Evolutionary conservation across 2,329 filamentous ascomycete genomes (phyloP), one percentile per base, ranked within the genome.

Genomic region (Coccinonectria pachysandricola): DNA sequence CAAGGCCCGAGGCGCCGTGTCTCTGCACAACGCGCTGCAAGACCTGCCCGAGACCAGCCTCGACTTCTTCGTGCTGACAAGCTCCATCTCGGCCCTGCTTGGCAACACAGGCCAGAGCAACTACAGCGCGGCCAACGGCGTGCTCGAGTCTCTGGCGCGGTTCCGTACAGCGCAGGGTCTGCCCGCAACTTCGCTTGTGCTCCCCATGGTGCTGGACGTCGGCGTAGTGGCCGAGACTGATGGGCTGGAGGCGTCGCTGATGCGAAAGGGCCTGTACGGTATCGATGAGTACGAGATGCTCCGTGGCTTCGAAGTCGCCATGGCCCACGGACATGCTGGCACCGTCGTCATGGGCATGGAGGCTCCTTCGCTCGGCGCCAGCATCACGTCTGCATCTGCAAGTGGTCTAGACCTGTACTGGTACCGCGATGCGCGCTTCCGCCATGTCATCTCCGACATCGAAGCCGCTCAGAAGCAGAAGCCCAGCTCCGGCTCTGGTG

Each of bases 1-100:
- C 15, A 57, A 57, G 30, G 42, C 53, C 1, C 29, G 42, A 4
- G 52, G 53, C 4, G 42, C 38, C 2, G 31, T 26, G 10, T 42
- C 50, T 16, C 32, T 56, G 1, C 43, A 57, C 26, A 27, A 31
- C 16, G 27, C 27, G 8, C 21, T 34, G 9, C 15, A 19, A 14
- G 26, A 14, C 14, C 20, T 19, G 11, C n/a, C n/a, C n/a, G n/a
- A n/a, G n/a, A n/a, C n/a, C n/a, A 15, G 13, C 7, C 28, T 56
- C 1, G 51, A 56, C 35, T 59, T 63, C 40, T 60, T 56, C 32
- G 23, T 52, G 15, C 36, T 52, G 34, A 35, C 52, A 1, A 53
- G 50, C 5, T 60, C 57, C 5, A 32, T 54, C 14, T 41, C 45
- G 0, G 49, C 47, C 8, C 32, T 54, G 5, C 24, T 52, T 3